A percentile compares a stretch with the other conserved stretches of the same genome.
phyloP scores from a whole-genome alignment of 2,329 filamentous ascomycete genomes.

The Aplosporella prunicola region DNA sequence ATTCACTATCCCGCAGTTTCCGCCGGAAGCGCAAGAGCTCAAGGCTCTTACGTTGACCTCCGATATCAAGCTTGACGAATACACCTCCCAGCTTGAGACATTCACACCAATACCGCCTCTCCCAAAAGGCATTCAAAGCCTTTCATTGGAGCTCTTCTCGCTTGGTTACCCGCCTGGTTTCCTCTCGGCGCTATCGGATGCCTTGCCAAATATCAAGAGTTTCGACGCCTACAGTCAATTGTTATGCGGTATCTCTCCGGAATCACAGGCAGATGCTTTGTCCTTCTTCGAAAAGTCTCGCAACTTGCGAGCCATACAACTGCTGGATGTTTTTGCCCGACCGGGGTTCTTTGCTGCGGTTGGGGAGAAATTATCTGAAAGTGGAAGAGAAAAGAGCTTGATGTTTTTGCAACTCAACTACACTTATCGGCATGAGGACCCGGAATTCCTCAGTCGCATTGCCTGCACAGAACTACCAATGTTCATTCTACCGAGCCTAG shows the following conservation, averaged over 20 bases:
- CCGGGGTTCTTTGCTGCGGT: slow-evolving; percentile 31
- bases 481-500: slow-evolving; percentile 28
- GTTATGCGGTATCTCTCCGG: slow-evolving; percentile 34
- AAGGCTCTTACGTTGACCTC: slow-evolving; percentile 39
- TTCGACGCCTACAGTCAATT: slow-evolving; percentile 39
- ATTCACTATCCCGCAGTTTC: slow-evolving; percentile 39
- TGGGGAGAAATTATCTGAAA: slow-evolving; percentile 13
- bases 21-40: slow-evolving; percentile 33
- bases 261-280: slow-evolving; percentile 31
- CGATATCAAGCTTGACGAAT: slow-evolving; percentile 40
- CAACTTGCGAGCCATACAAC: slow-evolving; percentile 33
- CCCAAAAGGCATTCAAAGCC: slow-evolving; percentile 31
- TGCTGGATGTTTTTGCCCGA: slow-evolving; percentile 39
- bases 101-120: slow-evolving; percentile 16
- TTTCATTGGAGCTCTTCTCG: slow-evolving; percentile 42
- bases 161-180: slow-evolving; percentile 39
- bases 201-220: slow-evolving; percentile 32
- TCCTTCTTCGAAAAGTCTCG: slow-evolving; percentile 30
- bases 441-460: slow-evolving; percentile 33
- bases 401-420: slow-evolving; percentile 40
- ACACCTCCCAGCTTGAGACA: slow-evolving; percentile 30
- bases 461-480: slow-evolving; percentile 27
- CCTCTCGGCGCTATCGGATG: slow-evolving; percentile 30
- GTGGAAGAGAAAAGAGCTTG: slow-evolving; percentile 19
- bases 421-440: slow-evolving; percentile 37